These are phyloP conservation scores for Heritiera littoralis DNA, from an alignment of 345 rosid species.

Conservation along the genomic window DNA sequence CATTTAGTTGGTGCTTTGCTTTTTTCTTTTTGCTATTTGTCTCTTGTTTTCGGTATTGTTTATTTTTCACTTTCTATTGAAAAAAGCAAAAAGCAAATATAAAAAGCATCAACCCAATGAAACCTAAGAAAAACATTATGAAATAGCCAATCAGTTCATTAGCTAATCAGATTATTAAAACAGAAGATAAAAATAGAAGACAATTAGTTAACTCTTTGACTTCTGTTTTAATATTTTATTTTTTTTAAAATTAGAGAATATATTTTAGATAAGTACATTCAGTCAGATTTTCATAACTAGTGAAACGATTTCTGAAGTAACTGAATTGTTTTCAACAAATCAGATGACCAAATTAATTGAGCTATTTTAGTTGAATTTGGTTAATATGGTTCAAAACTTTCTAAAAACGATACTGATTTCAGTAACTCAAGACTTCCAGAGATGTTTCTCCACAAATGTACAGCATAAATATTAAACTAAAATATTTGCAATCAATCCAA, in stretches of 20 bases:
- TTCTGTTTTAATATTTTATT: neutral
- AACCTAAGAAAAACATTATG: neutral
- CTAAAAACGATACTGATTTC: neutral
- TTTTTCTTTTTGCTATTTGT: too few relatives aligned
- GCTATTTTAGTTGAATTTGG: neutral
- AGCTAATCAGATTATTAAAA: neutral
- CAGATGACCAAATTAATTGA: neutral
- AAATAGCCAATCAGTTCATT: neutral
- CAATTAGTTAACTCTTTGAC: neutral
- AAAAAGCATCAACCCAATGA: too few relatives aligned
- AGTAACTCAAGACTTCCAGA: slow-evolving; percentile 12
- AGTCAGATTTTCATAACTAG: neutral
- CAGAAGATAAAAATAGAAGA: neutral
- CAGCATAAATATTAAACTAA: neutral
- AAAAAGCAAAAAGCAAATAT: too few relatives aligned
- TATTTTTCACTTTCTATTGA: too few relatives aligned
- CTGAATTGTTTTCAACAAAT: neutral
- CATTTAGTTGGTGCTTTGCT: too few relatives aligned
- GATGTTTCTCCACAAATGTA: neutral
- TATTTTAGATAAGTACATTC: neutral
- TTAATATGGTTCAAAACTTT: neutral
- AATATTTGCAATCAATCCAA: neutral
- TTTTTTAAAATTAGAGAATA: neutral
- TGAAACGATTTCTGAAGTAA: neutral
- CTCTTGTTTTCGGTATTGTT: too few relatives aligned